Conservation (phyloP, 768 basidiomycete genomes). For the Phaeolepiota aurea region DNA sequence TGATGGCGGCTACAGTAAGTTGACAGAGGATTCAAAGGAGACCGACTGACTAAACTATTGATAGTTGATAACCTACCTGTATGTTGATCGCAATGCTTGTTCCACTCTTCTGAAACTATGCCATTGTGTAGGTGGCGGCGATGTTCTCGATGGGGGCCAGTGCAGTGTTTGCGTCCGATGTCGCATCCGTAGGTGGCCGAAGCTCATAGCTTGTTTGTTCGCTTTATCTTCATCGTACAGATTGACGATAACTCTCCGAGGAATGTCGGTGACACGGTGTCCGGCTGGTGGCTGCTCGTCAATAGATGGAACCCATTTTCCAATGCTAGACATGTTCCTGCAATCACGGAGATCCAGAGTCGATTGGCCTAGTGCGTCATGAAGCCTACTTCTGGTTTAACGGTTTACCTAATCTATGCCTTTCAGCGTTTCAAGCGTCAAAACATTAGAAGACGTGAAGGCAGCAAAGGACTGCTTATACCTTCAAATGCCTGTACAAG, state of each 20-base stretch:
- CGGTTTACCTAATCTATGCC: constrained; percentile 5
- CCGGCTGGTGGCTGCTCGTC: constrained; percentile 92
- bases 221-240: constrained; percentile 26
- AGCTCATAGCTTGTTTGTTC: background rate
- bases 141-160: constrained; percentile 91
- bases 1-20: constrained; percentile 81
- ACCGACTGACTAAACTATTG: no score
- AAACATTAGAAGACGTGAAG: constrained; percentile 94
- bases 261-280: constrained; percentile 90
- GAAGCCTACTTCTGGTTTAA: background rate
- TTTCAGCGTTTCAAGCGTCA: constrained; percentile 86
- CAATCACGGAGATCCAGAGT: constrained; percentile 90
- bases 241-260: constrained; percentile 94
- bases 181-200: constrained; percentile 61
- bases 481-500: constrained; percentile 91
- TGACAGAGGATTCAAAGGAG: no score
- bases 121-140: constrained; percentile 63
- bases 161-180: constrained; percentile 88
- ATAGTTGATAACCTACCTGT: constrained; percentile 88
- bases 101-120: background rate
- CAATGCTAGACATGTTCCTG: constrained; percentile 65
- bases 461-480: constrained; percentile 82
- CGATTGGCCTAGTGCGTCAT: constrained; percentile 84
- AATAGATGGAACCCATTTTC: constrained; percentile 94
- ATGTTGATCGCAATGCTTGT: constrained; percentile 12